phyloP scores from a whole-genome alignment of 169 alveolate genomes.

The Plasmodium gonderi region DNA sequence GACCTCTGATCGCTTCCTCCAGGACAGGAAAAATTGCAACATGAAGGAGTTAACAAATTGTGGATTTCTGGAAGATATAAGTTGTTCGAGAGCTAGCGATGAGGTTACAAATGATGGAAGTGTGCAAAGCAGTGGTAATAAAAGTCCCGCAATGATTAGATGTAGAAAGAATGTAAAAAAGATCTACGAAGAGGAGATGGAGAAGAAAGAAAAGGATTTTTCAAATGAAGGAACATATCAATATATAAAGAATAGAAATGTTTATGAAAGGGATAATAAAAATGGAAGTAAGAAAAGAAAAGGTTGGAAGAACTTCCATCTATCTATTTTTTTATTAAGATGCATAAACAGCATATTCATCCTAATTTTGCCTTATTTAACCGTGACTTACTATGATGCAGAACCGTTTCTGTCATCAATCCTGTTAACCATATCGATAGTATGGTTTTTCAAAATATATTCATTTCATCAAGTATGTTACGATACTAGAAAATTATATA shows the following conservation, averaged over 20 bases:
- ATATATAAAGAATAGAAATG: background rate
- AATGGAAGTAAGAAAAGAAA: background rate
- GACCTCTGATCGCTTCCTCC: background rate
- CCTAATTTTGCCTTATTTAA: constrained; percentile 86
- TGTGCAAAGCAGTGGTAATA: background rate
- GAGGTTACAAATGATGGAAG: constrained; percentile 7
- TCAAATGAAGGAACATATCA: background rate
- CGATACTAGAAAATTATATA: constrained; percentile 88
- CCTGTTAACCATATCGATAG: constrained; percentile 88
- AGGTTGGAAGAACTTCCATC: constrained; percentile 75
- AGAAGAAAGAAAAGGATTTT: background rate
- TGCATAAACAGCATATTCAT: constrained; percentile 83
- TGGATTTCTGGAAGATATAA: background rate
- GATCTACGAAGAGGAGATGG: background rate
- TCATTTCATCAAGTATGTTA: constrained; percentile 94
- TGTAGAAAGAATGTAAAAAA: background rate
- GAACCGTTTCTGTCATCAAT: constrained; percentile 88
- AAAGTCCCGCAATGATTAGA: background rate
- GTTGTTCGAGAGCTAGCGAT: background rate
- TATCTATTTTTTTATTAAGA: constrained; percentile 83
- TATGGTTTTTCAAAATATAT: constrained; percentile 89
- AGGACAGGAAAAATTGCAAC: background rate
- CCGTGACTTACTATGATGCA: constrained; percentile 84
- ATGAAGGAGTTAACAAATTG: background rate
- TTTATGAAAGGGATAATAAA: background rate